Conservation (phyloP, 106 monocot genomes). For the Posidonia australis region DNA sequence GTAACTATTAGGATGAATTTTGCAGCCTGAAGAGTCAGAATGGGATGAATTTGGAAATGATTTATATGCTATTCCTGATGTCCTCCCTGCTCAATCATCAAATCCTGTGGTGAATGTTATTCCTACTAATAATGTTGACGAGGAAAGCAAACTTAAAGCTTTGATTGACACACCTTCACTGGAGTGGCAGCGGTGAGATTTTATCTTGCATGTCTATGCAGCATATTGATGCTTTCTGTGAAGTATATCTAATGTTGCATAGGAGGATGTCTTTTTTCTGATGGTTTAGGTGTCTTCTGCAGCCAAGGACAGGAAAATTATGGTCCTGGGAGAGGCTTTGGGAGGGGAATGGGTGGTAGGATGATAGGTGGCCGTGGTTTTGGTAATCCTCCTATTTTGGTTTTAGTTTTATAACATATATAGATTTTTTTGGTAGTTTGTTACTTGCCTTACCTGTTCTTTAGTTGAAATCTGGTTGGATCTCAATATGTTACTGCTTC, state of each 20-base stretch:
- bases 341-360: constrained; percentile 85
- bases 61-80: constrained; percentile 74
- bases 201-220: neutral
- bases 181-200: constrained; percentile 26
- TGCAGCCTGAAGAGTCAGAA: constrained; percentile 87
- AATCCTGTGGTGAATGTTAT: constrained; percentile 32
- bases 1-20: constrained; percentile 8
- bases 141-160: constrained; percentile 87
- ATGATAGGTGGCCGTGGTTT: constrained; percentile 75
- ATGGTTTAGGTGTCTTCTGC: neutral
- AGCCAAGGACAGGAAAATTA: constrained; percentile 41
- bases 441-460: too few species aligned
- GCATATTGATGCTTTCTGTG: neutral
- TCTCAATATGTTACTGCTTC: too few species aligned
- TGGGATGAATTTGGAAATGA: constrained; percentile 99
- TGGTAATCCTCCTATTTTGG: constrained; percentile 32
- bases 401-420: neutral
- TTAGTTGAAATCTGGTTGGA: too few species aligned
- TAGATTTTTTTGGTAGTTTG: too few species aligned
- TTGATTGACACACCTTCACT: constrained; percentile 84
- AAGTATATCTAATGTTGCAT: neutral
- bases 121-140: constrained; percentile 55
- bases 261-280: neutral
- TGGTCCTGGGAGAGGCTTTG: constrained; percentile 85
- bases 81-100: constrained; percentile 30